Evolutionary conservation across 495 filamentous ascomycete genomes (phyloP).

Genomic region (Xylaria cubensis): DNA sequence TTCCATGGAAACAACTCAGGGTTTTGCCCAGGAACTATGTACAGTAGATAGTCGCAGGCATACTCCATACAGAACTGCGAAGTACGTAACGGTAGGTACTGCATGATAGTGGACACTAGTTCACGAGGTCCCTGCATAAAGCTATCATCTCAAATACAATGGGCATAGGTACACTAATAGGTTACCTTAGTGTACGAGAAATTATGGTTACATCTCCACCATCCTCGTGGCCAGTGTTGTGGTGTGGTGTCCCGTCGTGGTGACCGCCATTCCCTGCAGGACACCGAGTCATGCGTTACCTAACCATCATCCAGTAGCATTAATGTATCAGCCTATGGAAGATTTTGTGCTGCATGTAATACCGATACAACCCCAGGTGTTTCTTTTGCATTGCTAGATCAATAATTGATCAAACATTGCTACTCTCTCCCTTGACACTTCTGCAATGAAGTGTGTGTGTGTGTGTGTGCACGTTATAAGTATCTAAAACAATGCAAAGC

Average conservation of each 20-base stretch:
- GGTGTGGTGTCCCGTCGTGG: conserved; percentile 17
- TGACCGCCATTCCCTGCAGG: conserved; percentile 29
- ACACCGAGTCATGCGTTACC: conserved; percentile 28
- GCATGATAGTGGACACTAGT: conserved; percentile 11
- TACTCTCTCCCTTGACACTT: not conserved
- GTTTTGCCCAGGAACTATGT: not conserved
- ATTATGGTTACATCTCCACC: conserved; percentile 24
- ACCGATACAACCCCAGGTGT: conserved; percentile 11
- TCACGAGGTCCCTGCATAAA: conserved; percentile 23
- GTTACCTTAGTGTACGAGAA: conserved; percentile 1
- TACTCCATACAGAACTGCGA: not conserved
- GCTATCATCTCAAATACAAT: conserved; percentile 19
- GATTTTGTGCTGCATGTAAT: conserved; percentile 17
- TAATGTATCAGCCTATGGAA: conserved; percentile 13
- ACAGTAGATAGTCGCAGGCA: not conserved
- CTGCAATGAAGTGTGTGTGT: not conserved
- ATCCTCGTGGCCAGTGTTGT: conserved; percentile 14
- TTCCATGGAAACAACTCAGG: conserved; percentile 4
- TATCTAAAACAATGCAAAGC: conserved; percentile 7
- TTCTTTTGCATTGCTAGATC: conserved; percentile 8
- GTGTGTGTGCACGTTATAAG: not conserved
- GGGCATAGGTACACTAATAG: conserved; percentile 11
- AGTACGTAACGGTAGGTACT: not conserved
- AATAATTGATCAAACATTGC: conserved; percentile 13
- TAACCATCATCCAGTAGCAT: conserved; percentile 9